Evolutionary conservation across 1,284 basidiomycete genomes (phyloP).

Genomic region (Schizophyllum amplum): DNA sequence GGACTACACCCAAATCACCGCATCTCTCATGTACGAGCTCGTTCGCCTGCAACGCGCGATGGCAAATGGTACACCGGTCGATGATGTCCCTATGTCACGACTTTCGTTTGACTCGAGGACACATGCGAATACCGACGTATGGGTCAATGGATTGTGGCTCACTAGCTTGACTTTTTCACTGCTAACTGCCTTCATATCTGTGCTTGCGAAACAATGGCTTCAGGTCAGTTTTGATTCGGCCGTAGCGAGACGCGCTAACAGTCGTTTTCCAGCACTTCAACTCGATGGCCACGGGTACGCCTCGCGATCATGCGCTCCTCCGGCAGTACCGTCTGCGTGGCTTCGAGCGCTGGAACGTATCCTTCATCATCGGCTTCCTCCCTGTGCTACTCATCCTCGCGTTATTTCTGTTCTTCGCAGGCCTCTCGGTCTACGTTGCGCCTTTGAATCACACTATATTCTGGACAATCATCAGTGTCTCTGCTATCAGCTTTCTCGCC

Average conservation of each 20-base stretch:
- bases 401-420: constrained; percentile 34
- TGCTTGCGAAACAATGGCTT: constrained; percentile 39
- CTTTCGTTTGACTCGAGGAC: constrained; percentile 6
- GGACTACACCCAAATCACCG: constrained; percentile 23
- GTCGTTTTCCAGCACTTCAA: too few species aligned
- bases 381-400: constrained; percentile 35
- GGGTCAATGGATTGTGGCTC: constrained; percentile 38
- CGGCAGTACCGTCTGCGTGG: constrained; percentile 28
- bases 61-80: constrained; percentile 4
- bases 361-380: constrained; percentile 28
- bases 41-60: constrained; percentile 16
- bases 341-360: constrained; percentile 29
- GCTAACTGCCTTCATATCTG: constrained; percentile 31
- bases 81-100: constrained; percentile 6
- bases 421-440: constrained; percentile 32
- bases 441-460: constrained; percentile 25
- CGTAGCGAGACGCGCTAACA: too few species aligned
- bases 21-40: constrained; percentile 25
- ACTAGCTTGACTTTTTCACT: constrained; percentile 31
- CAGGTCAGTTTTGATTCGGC: constrained; percentile 21
- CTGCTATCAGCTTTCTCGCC: too few species aligned
- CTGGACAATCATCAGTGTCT: constrained; percentile 16
- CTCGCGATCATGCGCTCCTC: constrained; percentile 26
- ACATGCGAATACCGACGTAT: constrained; percentile 17
- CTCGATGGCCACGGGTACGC: constrained; percentile 23